A percentile compares a stretch with the other conserved stretches of the same genome.
These are phyloP conservation scores for Neurospora sp. DNA, from an alignment of 2,329 filamentous ascomycete genomes.

Conservation along the genomic window DNA sequence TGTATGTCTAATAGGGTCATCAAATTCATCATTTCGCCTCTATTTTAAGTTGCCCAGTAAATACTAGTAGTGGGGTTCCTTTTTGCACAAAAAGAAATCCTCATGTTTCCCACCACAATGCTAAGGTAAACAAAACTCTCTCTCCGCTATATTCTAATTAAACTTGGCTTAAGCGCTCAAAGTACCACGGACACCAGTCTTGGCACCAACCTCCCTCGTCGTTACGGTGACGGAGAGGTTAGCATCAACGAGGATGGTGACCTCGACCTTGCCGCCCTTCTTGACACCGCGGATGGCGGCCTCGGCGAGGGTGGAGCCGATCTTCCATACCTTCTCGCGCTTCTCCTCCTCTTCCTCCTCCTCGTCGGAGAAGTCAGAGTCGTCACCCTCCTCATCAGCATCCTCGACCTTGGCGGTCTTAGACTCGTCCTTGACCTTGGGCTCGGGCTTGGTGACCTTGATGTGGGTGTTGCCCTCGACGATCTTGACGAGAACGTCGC, in stretches of 20 bases:
- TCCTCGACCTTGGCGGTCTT: slow-evolving; percentile 49
- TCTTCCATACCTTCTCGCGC: slow-evolving; percentile 87
- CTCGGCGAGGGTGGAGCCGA: slow-evolving; percentile 74
- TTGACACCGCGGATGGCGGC: slow-evolving; percentile 74
- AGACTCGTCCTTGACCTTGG: slow-evolving; percentile 52
- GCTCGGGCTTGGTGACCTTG: slow-evolving; percentile 82
- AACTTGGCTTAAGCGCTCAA: slow-evolving; percentile 20
- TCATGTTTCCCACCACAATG: background rate
- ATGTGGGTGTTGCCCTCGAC: slow-evolving; percentile 85
- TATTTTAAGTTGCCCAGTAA: background rate
- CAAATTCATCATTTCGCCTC: slow-evolving; percentile 14
- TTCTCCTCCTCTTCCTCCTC: slow-evolving; percentile 76
- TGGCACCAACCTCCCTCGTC: slow-evolving; percentile 75
- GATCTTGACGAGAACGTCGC: slow-evolving; percentile 80
- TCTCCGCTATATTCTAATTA: background rate
- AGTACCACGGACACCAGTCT: slow-evolving; percentile 68
- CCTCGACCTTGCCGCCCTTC: slow-evolving; percentile 84
- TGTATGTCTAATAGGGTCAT: slow-evolving; percentile 18
- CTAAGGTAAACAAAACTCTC: background rate
- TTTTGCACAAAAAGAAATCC: background rate
- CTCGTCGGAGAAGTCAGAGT: slow-evolving; percentile 48
- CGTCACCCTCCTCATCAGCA: slow-evolving; percentile 55
- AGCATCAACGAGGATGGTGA: slow-evolving; percentile 77
- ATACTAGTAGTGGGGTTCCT: background rate
- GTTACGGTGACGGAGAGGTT: slow-evolving; percentile 75